A percentile compares a stretch with the other conserved stretches of the same genome.
These are phyloP conservation scores for Metschnikowia peoriensis DNA, from an alignment of 805 yeast genomes.

Conservation along the genomic window DNA sequence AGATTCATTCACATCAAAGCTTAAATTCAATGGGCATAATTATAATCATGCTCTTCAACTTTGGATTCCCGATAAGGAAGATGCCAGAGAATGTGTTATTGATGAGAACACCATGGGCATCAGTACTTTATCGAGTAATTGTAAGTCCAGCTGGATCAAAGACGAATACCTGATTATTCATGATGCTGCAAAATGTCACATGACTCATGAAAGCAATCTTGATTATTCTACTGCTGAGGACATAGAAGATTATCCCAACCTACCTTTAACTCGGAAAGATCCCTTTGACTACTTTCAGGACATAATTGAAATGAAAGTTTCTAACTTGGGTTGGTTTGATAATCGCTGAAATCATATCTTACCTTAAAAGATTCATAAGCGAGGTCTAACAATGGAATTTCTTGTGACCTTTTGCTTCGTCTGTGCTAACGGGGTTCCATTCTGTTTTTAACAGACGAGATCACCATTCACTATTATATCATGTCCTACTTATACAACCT, in stretches of 20 bases:
- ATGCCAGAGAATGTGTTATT: conserved; percentile 25
- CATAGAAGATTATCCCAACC: conserved; percentile 24
- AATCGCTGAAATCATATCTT: neutral
- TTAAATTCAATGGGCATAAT: conserved; percentile 29
- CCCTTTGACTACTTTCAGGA: conserved; percentile 17
- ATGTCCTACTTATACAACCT: too few species aligned
- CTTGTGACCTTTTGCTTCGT: neutral
- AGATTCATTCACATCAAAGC: conserved; percentile 28
- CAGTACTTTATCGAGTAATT: conserved; percentile 21
- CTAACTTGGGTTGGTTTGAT: conserved; percentile 11
- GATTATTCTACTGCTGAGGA: conserved; percentile 26
- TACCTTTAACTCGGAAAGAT: conserved; percentile 42
- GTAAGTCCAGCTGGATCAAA: conserved; percentile 16
- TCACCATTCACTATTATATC: too few species aligned
- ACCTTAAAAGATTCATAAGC: neutral
- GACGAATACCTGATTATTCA: conserved; percentile 37
- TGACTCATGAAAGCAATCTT: conserved; percentile 21
- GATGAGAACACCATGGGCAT: conserved; percentile 39
- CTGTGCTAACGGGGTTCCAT: too few species aligned
- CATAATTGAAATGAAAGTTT: conserved; percentile 7
- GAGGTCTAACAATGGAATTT: too few species aligned
- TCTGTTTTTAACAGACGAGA: neutral
- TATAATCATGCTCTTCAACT: conserved; percentile 42
- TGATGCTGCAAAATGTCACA: conserved; percentile 26
- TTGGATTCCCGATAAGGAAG: conserved; percentile 47